Evolutionary conservation across 2,329 filamentous ascomycete species (phyloP), one percentile per base, ranked within the genome.

Genomic region (Paracamarosporium sp.): DNA sequence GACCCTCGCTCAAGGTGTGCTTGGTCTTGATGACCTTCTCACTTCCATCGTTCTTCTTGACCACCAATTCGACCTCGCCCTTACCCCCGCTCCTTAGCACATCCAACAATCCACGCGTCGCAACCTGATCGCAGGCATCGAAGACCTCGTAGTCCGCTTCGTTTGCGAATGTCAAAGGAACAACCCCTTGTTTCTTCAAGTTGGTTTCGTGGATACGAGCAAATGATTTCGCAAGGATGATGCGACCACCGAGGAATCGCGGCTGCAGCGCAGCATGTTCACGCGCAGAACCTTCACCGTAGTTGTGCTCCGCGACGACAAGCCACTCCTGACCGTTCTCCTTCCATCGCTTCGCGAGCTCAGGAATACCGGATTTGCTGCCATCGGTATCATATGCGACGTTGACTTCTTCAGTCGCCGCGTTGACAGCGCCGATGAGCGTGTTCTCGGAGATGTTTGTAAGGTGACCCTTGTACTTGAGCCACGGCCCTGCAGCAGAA

Each of bases 401-500:
- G 78, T 98, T 98, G 63, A 95, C 93, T 78, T 97, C 93, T 67
- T 90, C 90, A 0, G 94, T 99, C 61, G 91, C 92, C 41, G 91
- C 93, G 78, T 97, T 97, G 74, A 93, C 85, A 59, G 95, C 95
- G 53, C 93, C 95, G 80, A 97, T 97, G 65, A 99, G 87, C 2
- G 95, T 99, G 85, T 99, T 99, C 74, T 92, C 92, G 68, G 89
- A 91, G 78, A 99, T 99, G 83, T 99, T 99, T 77, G 95, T 92
- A 62, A 99, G 87, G 79, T 99, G 95, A 62, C 95, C 95, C 84
- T 98, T 98, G 87, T 98, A 99, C 81, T 98, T 98, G 67, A 99
- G 87, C 94, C 94, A 98, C 15, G 94, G 94, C 5, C 94, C 94
- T 1, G 94, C 94, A 31, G 94, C 94, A 35, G 93, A 98, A 79